A percentile compares a stretch with the other conserved stretches of the same genome.
phyloP scores from a whole-genome alignment of 108 stramenopile genomes.

The Nitzschia inconspicua region DNA sequence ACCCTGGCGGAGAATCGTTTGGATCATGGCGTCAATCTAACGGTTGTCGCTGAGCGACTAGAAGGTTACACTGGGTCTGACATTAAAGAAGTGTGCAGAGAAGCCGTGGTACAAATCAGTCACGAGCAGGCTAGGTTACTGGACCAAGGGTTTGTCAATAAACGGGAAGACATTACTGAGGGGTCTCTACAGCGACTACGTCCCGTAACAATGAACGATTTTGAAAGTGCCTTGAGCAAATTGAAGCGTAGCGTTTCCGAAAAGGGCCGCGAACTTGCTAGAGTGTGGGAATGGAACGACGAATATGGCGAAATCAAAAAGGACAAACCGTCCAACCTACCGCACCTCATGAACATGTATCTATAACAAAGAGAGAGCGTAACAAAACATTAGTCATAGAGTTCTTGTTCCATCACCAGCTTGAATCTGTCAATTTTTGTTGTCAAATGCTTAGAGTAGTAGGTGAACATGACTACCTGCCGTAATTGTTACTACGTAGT shows the following conservation, averaged over 20 bases:
- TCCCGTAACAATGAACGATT: slow-evolving; percentile 86
- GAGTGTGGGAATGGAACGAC: slow-evolving; percentile 97
- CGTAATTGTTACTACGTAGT: no score
- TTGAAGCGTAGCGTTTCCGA: slow-evolving; percentile 93
- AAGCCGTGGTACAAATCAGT: slow-evolving; percentile 93
- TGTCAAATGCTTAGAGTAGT: neutral
- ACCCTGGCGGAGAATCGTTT: slow-evolving; percentile 87
- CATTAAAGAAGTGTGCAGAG: slow-evolving; percentile 94
- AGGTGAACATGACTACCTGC: no score
- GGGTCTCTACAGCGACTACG: slow-evolving; percentile 81
- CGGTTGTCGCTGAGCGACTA: slow-evolving; percentile 82
- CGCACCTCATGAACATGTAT: slow-evolving; percentile 89
- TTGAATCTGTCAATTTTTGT: neutral
- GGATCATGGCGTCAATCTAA: slow-evolving; percentile 79
- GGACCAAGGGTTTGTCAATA: slow-evolving; percentile 61
- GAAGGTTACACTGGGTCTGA: slow-evolving; percentile 98
- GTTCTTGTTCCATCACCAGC: neutral
- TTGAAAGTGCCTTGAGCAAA: slow-evolving; percentile 84
- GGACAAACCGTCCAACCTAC: slow-evolving; percentile 60
- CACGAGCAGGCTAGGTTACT: slow-evolving; percentile 90
- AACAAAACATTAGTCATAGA: neutral
- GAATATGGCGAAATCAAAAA: slow-evolving; percentile 96
- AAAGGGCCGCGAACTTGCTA: slow-evolving; percentile 85
- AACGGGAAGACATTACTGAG: slow-evolving; percentile 33
- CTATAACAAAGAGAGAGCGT: slow-evolving; percentile 32